Evolutionary conservation across 2,329 filamentous ascomycete species (phyloP).

Genomic region (Blumeriella jaapii): DNA sequence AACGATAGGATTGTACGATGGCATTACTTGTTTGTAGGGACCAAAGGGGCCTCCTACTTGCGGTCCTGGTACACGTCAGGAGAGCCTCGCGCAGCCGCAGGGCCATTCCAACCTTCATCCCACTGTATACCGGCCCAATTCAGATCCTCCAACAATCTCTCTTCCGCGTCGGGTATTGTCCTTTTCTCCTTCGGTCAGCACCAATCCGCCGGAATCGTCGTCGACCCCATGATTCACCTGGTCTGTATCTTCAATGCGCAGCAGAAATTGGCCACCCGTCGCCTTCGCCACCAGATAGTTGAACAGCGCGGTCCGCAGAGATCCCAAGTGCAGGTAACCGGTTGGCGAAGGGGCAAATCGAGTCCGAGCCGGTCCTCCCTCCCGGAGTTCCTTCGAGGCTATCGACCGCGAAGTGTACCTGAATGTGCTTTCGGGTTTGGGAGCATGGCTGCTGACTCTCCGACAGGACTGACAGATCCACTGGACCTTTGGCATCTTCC

Average conservation of each 20-base stretch:
- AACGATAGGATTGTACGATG: background rate
- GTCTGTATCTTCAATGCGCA: slow-evolving; percentile 93
- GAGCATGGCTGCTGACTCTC: slow-evolving; percentile 7
- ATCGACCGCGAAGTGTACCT: slow-evolving; percentile 6
- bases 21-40: slow-evolving; percentile 67
- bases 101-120: slow-evolving; percentile 64
- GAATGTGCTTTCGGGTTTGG: no score
- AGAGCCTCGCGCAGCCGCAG: background rate
- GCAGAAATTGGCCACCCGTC: slow-evolving; percentile 79
- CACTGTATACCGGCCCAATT: slow-evolving; percentile 82
- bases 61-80: slow-evolving; percentile 45
- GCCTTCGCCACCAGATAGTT: slow-evolving; percentile 85
- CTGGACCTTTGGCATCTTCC: slow-evolving; percentile 8
- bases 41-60: slow-evolving; percentile 70
- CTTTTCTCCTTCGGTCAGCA: slow-evolving; percentile 50
- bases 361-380: slow-evolving; percentile 54
- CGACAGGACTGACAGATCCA: slow-evolving; percentile 22
- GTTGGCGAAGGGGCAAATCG: slow-evolving; percentile 95
- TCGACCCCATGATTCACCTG: slow-evolving; percentile 43
- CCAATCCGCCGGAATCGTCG: slow-evolving; percentile 1
- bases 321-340: slow-evolving; percentile 85
- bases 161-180: slow-evolving; percentile 68
- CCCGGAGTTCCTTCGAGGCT: slow-evolving; percentile 26
- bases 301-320: slow-evolving; percentile 84
- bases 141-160: slow-evolving; percentile 66